A percentile compares a stretch with the other conserved stretches of the same genome.
phyloP scores from a whole-genome alignment of 352 stramenopile genomes.

The Globisporangium recalcitrans region DNA sequence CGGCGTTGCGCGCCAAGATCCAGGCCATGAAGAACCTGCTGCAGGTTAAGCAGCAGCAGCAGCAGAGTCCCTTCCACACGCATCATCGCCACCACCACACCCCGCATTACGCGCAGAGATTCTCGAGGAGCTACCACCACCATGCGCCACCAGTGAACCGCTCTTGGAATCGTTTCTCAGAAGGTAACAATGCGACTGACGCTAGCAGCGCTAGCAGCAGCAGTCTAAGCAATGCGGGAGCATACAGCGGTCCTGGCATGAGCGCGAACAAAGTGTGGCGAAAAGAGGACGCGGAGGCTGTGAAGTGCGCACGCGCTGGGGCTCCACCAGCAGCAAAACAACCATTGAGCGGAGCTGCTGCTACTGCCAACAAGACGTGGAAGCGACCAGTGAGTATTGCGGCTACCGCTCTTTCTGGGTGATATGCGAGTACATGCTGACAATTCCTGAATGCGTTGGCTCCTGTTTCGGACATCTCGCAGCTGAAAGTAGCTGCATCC shows the following conservation, averaged over 20 bases:
- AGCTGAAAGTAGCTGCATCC: slow-evolving; percentile 13
- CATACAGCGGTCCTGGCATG: background rate
- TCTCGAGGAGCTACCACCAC: slow-evolving; percentile 7
- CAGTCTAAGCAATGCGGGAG: background rate
- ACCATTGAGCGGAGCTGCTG: background rate
- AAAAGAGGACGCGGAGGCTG: slow-evolving; percentile 17
- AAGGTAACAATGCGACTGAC: background rate
- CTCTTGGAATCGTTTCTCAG: slow-evolving; percentile 36
- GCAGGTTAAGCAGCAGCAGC: slow-evolving; percentile 34
- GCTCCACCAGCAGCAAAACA: background rate
- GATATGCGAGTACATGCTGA: background rate
- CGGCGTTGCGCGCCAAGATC: slow-evolving; percentile 72
- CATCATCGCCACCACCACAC: background rate
- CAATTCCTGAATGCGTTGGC: background rate
- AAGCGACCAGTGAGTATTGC: slow-evolving; percentile 24
- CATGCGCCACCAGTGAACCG: slow-evolving; percentile 25
- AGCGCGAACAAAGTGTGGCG: slow-evolving; percentile 64
- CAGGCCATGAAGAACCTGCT: slow-evolving; percentile 79
- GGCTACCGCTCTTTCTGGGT: background rate
- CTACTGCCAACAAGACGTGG: slow-evolving; percentile 24
- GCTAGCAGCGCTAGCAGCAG: background rate
- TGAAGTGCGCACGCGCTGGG: background rate
- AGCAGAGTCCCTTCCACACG: slow-evolving; percentile 2
- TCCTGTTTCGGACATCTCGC: background rate
- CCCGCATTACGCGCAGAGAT: background rate